Conservation (phyloP, 2,329 filamentous ascomycete species). For the Fusarium sp. region DNA sequence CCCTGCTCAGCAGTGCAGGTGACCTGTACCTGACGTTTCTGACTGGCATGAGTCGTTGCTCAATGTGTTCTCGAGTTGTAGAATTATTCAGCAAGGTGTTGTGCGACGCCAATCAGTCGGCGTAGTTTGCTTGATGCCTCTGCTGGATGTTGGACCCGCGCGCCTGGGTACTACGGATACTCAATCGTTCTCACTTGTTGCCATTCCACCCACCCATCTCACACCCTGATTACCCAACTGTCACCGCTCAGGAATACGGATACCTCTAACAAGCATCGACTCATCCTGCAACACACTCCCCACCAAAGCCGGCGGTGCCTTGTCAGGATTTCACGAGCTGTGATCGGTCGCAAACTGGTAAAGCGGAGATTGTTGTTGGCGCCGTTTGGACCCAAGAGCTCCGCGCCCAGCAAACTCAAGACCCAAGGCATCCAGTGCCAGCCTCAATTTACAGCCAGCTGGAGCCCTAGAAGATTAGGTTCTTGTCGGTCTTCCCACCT, state of each 20-base stretch:
- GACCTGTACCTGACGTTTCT: conserved; percentile 57
- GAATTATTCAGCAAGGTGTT: conserved; percentile 40
- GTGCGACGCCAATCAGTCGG: conserved; percentile 29
- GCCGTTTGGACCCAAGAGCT: conserved; percentile 29
- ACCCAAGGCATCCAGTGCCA: conserved; percentile 31
- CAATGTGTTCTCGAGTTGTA: conserved; percentile 16
- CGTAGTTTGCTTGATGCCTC: conserved; percentile 12
- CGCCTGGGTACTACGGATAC: conserved; percentile 29
- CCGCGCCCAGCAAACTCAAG: conserved; percentile 34
- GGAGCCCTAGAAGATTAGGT: conserved; percentile 37
- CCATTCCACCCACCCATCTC: conserved; percentile 31
- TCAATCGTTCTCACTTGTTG: conserved; percentile 18
- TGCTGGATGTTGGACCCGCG: conserved; percentile 30
- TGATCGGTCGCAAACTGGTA: conserved; percentile 36
- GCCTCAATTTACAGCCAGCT: conserved; percentile 36
- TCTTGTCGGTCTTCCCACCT: conserved; percentile 33
- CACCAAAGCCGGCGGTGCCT: conserved; percentile 33
- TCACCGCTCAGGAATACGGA: conserved; percentile 42
- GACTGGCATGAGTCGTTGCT: conserved; percentile 38
- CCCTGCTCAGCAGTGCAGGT: conserved; percentile 54
- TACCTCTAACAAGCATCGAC: conserved; percentile 27
- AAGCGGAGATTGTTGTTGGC: conserved; percentile 42
- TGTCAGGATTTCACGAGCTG: conserved; percentile 22
- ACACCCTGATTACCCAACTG: conserved; percentile 19
- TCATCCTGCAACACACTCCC: conserved; percentile 27